Evolutionary conservation across 1,284 basidiomycete species (phyloP).

Genomic region (Bondarzewia mesenterica): DNA sequence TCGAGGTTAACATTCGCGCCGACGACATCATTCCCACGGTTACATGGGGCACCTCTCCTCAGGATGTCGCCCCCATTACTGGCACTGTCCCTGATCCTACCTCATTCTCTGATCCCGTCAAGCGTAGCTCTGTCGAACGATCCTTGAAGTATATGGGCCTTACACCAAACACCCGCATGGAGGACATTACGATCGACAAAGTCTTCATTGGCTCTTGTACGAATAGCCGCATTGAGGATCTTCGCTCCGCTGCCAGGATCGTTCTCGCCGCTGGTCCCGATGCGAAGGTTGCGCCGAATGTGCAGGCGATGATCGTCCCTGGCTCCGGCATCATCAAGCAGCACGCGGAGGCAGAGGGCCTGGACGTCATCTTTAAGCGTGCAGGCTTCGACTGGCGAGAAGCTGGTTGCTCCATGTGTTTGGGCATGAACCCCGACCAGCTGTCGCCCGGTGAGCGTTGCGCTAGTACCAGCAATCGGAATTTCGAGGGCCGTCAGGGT

Average conservation of each 20-base stretch:
- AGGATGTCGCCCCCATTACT: constrained; percentile 87
- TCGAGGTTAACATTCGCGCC: constrained; percentile 79
- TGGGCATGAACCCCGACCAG: constrained; percentile 98
- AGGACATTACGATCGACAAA: constrained; percentile 85
- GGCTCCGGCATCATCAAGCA: constrained; percentile 93
- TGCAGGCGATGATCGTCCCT: constrained; percentile 93
- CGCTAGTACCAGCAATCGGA: constrained; percentile 94
- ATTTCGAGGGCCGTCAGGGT: constrained; percentile 93
- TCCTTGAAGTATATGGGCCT: constrained; percentile 92
- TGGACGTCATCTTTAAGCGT: constrained; percentile 86
- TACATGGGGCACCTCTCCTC: constrained; percentile 95
- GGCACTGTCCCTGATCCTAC: constrained; percentile 81
- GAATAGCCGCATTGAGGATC: constrained; percentile 93
- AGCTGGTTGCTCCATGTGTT: constrained; percentile 96
- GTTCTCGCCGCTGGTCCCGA: constrained; percentile 69
- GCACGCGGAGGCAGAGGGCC: constrained; percentile 90
- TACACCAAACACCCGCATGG: constrained; percentile 74
- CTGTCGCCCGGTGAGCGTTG: constrained; percentile 86
- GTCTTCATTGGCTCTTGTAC: constrained; percentile 97
- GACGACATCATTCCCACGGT: constrained; percentile 91
- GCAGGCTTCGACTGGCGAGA: constrained; percentile 98
- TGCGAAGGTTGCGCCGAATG: constrained; percentile 72
- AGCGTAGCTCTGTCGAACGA: constrained; percentile 71
- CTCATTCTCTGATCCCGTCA: constrained; percentile 55
- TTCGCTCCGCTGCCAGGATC: constrained; percentile 84